Percentiles rank a stretch among this genome's conserved stretches.
Conservation (phyloP, 306 rosid genomes). For the Malus sieversii region DNA sequence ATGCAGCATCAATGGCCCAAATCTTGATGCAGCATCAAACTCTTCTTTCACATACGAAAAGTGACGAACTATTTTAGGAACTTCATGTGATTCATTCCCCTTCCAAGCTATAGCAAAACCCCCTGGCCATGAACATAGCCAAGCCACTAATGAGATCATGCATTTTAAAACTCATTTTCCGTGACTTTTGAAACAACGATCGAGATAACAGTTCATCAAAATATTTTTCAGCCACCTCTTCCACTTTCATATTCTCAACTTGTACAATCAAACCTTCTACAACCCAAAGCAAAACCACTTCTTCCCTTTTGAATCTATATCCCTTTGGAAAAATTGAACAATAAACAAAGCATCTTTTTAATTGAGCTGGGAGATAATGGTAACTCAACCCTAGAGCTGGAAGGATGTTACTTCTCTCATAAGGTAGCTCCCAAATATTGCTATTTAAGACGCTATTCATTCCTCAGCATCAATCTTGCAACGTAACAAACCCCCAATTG, state of each 20-base stretch:
- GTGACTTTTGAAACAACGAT: constrained; percentile 1
- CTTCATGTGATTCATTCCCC: background rate
- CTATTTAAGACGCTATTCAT: background rate
- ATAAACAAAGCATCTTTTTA: constrained; percentile 12
- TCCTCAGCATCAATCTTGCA: background rate
- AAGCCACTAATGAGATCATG: background rate
- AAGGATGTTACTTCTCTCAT: background rate
- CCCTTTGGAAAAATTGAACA: constrained; percentile 11
- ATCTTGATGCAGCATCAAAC: background rate
- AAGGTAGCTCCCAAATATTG: background rate
- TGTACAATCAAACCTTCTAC: background rate
- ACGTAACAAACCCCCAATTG: background rate
- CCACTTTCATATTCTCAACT: background rate
- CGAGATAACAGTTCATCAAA: background rate
- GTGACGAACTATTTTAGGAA: background rate
- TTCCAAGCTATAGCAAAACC: background rate
- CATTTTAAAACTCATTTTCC: background rate
- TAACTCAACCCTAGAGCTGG: constrained; percentile 1
- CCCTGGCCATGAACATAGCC: background rate
- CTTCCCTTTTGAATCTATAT: background rate
- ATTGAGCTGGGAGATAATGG: background rate
- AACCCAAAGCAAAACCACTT: constrained; percentile 6
- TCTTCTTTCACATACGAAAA: background rate
- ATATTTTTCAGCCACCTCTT: background rate
- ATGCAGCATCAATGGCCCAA: background rate